A percentile compares a stretch with the other conserved stretches of the same genome.
phyloP scores from a whole-genome alignment of 2,329 filamentous ascomycete species.

The Sordariomycetes sp. region DNA sequence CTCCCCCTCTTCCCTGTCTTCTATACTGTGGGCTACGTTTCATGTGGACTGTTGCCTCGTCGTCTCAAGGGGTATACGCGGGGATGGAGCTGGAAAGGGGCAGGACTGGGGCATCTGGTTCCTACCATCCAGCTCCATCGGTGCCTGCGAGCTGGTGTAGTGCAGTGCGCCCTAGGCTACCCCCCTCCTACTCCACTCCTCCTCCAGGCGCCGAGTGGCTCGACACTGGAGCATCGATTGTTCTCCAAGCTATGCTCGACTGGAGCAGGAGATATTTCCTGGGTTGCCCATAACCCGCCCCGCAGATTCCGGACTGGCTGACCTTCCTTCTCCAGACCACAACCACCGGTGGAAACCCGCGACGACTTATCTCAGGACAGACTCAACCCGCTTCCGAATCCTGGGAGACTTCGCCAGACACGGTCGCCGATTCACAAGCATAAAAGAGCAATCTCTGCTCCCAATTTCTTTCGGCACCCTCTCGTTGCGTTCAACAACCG shows the following conservation, averaged over 20 bases:
- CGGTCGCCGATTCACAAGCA: constrained; percentile 16
- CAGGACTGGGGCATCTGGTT: not conserved
- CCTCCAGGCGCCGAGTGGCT: not conserved
- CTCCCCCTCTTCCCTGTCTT: not conserved
- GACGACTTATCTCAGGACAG: not conserved
- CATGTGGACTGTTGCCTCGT: not conserved
- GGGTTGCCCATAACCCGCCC: too few species aligned
- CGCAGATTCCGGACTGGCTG: not conserved
- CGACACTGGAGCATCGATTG: not conserved
- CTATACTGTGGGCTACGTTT: not conserved
- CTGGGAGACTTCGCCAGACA: not conserved
- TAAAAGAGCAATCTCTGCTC: constrained; percentile 39
- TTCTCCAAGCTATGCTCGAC: not conserved
- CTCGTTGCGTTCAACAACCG: not conserved
- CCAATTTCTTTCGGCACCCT: constrained; percentile 21
- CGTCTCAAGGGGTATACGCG: not conserved
- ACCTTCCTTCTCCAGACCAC: not conserved
- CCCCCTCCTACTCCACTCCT: not conserved
- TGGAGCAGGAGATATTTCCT: not conserved
- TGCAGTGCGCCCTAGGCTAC: not conserved
- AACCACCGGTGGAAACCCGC: not conserved
- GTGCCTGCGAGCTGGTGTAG: not conserved
- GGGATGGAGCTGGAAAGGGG: not conserved
- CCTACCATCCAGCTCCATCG: not conserved
- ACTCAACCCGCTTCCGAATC: not conserved